Base-by-base conservation (phyloP, 2,329 filamentous ascomycete species). In the Alternaria hordeiaustralica region DNA sequence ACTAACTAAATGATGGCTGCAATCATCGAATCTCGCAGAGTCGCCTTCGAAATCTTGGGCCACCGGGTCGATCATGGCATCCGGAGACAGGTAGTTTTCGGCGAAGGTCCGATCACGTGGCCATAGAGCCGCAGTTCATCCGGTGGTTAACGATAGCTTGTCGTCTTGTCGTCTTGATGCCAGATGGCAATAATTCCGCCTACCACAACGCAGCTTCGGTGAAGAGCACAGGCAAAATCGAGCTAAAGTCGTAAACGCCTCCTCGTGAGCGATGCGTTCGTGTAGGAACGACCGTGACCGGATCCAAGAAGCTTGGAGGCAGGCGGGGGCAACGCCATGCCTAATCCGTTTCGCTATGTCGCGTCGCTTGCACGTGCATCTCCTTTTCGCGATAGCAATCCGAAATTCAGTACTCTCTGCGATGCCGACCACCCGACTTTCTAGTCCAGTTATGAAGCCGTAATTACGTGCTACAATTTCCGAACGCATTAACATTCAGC, bases 41-140 rank as follows among this genome's bases (percentile, higher is more conserved):
- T 53, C 15, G 20, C 21, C 23, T 53, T 30, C 9, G 1, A 41
- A 36, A 36, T n/a, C 18, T 55, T 55, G 49, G 49, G 41, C 49
- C 57, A 46, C 55, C 57, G 57, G 49, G 57, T 44, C 57, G 41
- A 59, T 55, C 36, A 13, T 13, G 9, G 36, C 49, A 54, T 18
- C 47, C 15, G 57, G 45, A 21, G 45, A 53, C 57, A 45, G 20
- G 15, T 45, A 46, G 13, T 54, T 43, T 36, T 51, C 26, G 49
- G 49, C 18, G 12, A 51, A n/a, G 18, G 28, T 51, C 49, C 49
- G 49, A 33, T 51, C 49, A 51, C 28, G 28, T 51, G 28, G 28
- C 28, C 18, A 30, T 41, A 30, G 36, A 45, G 26, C 57, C 47
- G 57, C 20, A 54, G 13, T 59, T 59, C 57, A 60, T 26, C 57